Conservation (phyloP, 164 flowering plant genomes). For the Cinnamomum chago region DNA sequence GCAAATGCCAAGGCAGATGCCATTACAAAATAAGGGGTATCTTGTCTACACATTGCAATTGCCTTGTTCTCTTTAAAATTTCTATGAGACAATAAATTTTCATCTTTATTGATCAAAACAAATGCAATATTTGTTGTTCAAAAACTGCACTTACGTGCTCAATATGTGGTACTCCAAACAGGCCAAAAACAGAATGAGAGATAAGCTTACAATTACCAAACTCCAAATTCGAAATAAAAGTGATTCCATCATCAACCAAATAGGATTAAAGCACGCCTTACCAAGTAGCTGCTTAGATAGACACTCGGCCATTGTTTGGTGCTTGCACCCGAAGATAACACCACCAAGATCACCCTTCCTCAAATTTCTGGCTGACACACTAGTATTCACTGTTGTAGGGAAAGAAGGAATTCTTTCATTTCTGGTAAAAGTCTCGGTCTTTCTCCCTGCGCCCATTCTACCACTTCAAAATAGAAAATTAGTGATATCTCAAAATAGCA, state of each 20-base stretch:
- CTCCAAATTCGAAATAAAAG: neutral
- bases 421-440: conserved; percentile 18
- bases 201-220: neutral
- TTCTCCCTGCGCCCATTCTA: conserved; percentile 47
- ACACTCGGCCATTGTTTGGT: conserved; percentile 49
- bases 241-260: conserved; percentile 12
- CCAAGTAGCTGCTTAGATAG: conserved; percentile 47
- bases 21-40: neutral
- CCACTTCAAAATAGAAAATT: neutral
- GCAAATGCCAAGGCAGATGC: neutral
- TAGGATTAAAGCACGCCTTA: conserved; percentile 17
- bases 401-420: conserved; percentile 13
- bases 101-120: neutral
- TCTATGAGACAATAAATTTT: no score
- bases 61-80: no score
- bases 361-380: conserved; percentile 42
- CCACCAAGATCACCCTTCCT: conserved; percentile 40
- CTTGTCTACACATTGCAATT: neutral
- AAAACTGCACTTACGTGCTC: neutral
- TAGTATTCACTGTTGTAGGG: conserved; percentile 13
- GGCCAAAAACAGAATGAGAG: neutral
- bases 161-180: neutral
- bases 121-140: neutral
- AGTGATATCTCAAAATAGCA: neutral
- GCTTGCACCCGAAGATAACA: conserved; percentile 61